These are phyloP conservation scores for Flueggea neowawraea DNA, from an alignment of 441 rosid species.

Conservation along the genomic window DNA sequence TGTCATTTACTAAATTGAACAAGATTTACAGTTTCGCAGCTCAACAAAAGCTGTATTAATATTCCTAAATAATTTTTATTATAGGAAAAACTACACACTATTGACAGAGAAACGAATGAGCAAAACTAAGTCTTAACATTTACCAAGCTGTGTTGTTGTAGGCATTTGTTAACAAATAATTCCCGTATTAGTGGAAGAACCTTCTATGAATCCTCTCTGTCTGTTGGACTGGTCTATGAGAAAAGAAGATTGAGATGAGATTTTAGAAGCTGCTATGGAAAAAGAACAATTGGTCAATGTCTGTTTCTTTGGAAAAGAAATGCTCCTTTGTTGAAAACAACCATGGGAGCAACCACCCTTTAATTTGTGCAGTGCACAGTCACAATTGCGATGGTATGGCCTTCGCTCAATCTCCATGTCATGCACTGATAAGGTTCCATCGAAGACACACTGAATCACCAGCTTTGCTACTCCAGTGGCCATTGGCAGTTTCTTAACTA, in stretches of 20 bases:
- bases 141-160: too few species aligned
- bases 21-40: too few species aligned
- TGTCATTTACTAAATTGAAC: too few species aligned
- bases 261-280: constrained; percentile 13
- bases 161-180: too few species aligned
- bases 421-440: constrained; percentile 14
- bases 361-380: constrained; percentile 32
- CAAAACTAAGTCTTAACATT: too few species aligned
- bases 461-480: constrained; percentile 21
- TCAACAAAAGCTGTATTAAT: too few species aligned
- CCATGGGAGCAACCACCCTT: constrained; percentile 11
- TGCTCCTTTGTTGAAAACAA: constrained; percentile 1
- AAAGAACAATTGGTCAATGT: constrained; percentile 4
- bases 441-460: constrained; percentile 14
- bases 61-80: too few species aligned
- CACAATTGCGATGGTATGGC: constrained; percentile 31
- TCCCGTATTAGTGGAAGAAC: too few species aligned
- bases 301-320: constrained; percentile 29
- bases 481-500: not conserved
- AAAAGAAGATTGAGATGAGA: constrained; percentile 14
- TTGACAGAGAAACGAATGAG: not conserved
- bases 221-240: too few species aligned
- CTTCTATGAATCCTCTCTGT: too few species aligned
- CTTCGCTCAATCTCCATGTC: constrained; percentile 16
- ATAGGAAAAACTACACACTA: too few species aligned